phyloP scores from a whole-genome alignment of 371 early-diverging fungal species.

The Zychaea mexicana region DNA sequence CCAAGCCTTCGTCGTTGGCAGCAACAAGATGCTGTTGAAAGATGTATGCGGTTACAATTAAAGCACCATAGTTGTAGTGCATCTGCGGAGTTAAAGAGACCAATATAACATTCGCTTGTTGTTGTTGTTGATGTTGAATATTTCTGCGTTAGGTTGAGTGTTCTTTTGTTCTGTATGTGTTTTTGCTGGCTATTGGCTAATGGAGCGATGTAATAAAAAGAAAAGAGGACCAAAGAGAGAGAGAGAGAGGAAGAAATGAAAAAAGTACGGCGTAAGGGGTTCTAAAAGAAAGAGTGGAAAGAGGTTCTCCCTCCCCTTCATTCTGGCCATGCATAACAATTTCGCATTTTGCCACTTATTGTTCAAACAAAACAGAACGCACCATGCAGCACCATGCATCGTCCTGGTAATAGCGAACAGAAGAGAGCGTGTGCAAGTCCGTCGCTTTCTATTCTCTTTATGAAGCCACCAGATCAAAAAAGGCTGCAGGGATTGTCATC shows the following conservation, averaged over 20 bases:
- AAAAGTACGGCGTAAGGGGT: background rate
- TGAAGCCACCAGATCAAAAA: background rate
- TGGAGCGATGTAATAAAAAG: too few species aligned
- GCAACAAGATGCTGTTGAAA: background rate
- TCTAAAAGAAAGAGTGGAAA: too few species aligned
- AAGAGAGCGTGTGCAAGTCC: too few species aligned
- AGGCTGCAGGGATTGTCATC: background rate
- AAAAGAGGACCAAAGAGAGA: background rate
- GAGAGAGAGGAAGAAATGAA: background rate
- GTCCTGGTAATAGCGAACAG: too few species aligned
- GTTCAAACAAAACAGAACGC: background rate
- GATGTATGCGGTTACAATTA: background rate
- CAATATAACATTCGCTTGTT: background rate
- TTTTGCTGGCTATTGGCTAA: too few species aligned
- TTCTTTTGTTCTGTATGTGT: too few species aligned
- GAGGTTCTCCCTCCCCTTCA: too few species aligned
- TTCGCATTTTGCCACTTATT: background rate
- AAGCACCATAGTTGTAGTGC: constrained; percentile 6
- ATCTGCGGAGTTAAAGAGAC: background rate
- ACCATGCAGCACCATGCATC: background rate
- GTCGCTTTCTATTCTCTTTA: too few species aligned
- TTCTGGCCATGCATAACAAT: background rate
- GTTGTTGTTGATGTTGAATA: too few species aligned
- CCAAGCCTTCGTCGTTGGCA: constrained; percentile 7
- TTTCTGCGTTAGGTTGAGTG: too few species aligned